A percentile compares a stretch with the other conserved stretches of the same genome.
Conservation (phyloP, 2,329 filamentous ascomycete genomes). For the Pyricularia sp. region DNA sequence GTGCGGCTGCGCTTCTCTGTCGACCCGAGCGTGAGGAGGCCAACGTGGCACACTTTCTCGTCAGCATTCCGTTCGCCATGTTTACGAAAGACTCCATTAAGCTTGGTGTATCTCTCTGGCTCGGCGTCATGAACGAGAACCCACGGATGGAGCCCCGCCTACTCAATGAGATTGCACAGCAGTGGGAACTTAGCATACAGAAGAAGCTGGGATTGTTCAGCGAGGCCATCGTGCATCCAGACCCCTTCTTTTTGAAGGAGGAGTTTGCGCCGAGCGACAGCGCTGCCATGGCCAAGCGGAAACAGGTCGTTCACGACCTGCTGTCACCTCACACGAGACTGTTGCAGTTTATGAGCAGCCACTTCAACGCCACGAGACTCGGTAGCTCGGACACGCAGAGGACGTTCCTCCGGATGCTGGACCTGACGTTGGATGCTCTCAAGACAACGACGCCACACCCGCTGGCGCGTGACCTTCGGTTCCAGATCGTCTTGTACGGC, state of each 20-base stretch:
- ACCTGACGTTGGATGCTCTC: conserved; percentile 64
- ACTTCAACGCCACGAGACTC: conserved; percentile 86
- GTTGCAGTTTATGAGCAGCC: conserved; percentile 80
- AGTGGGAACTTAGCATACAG: conserved; percentile 78
- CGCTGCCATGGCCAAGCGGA: conserved; percentile 56
- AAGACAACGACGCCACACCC: conserved; percentile 63
- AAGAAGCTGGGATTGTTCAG: conserved; percentile 73
- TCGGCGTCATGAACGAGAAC: conserved; percentile 94
- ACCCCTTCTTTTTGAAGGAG: conserved; percentile 82
- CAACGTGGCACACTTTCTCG: conserved; percentile 72
- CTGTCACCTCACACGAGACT: conserved; percentile 78
- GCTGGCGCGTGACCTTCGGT: conserved; percentile 80
- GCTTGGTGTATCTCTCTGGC: conserved; percentile 88
- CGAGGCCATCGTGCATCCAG: conserved; percentile 50
- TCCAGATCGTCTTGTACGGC: conserved; percentile 75
- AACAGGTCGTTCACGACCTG: conserved; percentile 67
- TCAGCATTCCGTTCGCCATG: conserved; percentile 81
- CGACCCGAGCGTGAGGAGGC: conserved; percentile 62
- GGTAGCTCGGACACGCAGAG: conserved; percentile 70
- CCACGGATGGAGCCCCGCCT: conserved; percentile 76
- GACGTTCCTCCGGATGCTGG: conserved; percentile 69
- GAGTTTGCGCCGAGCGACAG: conserved; percentile 90
- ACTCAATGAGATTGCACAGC: conserved; percentile 72
- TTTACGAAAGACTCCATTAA: conserved; percentile 96
- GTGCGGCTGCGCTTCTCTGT: conserved; percentile 78